phyloP scores from a whole-genome alignment of 192 early-diverging fungal genomes.

The Mycoemilia scoparia region DNA sequence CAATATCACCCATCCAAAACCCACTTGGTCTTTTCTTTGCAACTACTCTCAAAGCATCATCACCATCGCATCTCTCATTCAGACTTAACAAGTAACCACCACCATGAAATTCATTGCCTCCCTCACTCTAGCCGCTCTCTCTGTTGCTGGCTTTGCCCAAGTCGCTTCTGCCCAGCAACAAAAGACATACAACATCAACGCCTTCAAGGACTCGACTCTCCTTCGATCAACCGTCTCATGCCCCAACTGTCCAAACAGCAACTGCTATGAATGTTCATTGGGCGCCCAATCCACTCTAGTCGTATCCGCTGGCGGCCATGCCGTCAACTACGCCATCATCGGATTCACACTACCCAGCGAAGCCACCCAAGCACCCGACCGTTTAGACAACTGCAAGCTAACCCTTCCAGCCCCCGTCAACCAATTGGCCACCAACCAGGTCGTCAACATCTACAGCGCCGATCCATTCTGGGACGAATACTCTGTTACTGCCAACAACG shows the following conservation, averaged over 20 bases:
- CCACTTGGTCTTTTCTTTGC: too few species aligned
- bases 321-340: slow-evolving; percentile 10
- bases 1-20: too few species aligned
- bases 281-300: slow-evolving; percentile 11
- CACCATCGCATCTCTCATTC: too few species aligned
- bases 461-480: slow-evolving; percentile 13
- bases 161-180: neutral
- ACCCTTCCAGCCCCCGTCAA: slow-evolving; percentile 5
- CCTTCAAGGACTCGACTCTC: slow-evolving; percentile 30
- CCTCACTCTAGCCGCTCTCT: too few species aligned
- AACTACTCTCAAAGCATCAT: too few species aligned
- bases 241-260: slow-evolving; percentile 16
- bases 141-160: too few species aligned
- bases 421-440: too few species aligned
- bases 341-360: slow-evolving; percentile 15
- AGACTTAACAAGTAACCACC: too few species aligned
- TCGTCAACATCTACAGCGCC: slow-evolving; percentile 7
- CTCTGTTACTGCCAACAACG: slow-evolving; percentile 14
- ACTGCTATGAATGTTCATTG: slow-evolving; percentile 27
- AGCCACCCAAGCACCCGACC: slow-evolving; percentile 5
- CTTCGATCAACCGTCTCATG: slow-evolving; percentile 21
- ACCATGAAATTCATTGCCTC: too few species aligned
- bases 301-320: slow-evolving; percentile 16
- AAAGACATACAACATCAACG: slow-evolving; percentile 7
- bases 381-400: slow-evolving; percentile 17